Base-by-base conservation (phyloP, 495 filamentous ascomycete genomes). In the Delitschia confertaspora region DNA sequence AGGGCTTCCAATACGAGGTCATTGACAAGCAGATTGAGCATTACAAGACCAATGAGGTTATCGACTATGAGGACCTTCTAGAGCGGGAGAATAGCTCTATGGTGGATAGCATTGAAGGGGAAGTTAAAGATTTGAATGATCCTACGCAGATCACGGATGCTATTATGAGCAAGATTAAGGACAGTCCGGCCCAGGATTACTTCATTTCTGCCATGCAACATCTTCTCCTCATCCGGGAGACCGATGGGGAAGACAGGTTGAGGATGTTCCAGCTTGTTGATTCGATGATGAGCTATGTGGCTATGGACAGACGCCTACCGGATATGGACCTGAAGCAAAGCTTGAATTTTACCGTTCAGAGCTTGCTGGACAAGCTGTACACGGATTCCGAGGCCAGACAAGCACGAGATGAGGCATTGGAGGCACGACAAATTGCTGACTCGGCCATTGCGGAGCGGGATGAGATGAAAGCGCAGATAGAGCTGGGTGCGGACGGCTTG, bases 241-340 rank as follows among this genome's bases (percentile, higher is more conserved):
- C 91, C 51, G 85, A 89, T 35, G 80, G 82, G 26, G 91, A 98
- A 60, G 91, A 98, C 61, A 75, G 88, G 25, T 64, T 95, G 23
- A 79, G 88, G 22, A 93, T 95, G 86, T 98, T 96, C 68, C 91
- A 98, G 69, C 75, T 98, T 7, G 89, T 96, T 6, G 91, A 98
- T 60, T 79, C 85, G 6, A 98, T 98, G 85, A 78, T 98, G 47
- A 93, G 85, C 66, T 96, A 98, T 62, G 91, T 98, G 45, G 91
- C 88, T 43, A 98, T 98, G 93, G 91, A 98, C 62, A 79, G 91
- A 50, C 75, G 91, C 38, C 64, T 96, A 47, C 93, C 91, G 30
- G 88, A 98, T 65, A 86, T 98, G 73, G 91, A 98, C 59, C 76
- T 98, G 42, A 93, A 93, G 64, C 88, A 95, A 57, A 93, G 88